Conservation (phyloP, 495 filamentous ascomycete species). For the Bacidia gigantensis region DNA sequence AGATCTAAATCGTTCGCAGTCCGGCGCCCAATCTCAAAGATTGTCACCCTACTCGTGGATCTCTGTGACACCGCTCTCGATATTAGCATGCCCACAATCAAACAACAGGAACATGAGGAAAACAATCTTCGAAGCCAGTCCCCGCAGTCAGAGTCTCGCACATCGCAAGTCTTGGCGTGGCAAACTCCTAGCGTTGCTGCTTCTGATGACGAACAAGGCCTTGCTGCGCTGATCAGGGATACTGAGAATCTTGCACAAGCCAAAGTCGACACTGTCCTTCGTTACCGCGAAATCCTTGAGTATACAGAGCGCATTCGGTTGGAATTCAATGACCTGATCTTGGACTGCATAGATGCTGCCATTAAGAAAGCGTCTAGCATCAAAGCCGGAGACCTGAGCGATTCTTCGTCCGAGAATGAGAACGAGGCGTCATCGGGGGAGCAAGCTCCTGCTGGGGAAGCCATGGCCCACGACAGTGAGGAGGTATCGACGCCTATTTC, state of each 20-base stretch:
- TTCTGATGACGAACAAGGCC: conserved; percentile 85
- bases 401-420: conserved; percentile 46
- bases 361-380: conserved; percentile 82
- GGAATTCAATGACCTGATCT: conserved; percentile 79
- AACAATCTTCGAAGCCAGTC: conserved; percentile 69
- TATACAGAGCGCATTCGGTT: conserved; percentile 91
- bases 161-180: conserved; percentile 89
- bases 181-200: conserved; percentile 74
- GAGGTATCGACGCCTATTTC: conserved; percentile 35
- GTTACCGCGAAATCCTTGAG: conserved; percentile 84
- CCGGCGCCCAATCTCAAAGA: conserved; percentile 73
- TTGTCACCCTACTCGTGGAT: conserved; percentile 88
- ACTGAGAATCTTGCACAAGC: conserved; percentile 68
- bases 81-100: conserved; percentile 85
- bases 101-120: conserved; percentile 55
- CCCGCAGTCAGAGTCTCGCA: conserved; percentile 83
- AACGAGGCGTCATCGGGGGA: conserved; percentile 24
- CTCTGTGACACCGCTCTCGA: conserved; percentile 92
- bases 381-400: conserved; percentile 69
- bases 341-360: conserved; percentile 88
- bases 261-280: conserved; percentile 85
- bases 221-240: conserved; percentile 75
- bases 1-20: conserved; percentile 76
- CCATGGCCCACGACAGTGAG: conserved; percentile 21
- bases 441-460: conserved; percentile 20